Base-by-base conservation (phyloP, 2,329 filamentous ascomycete species). In the Hypoxylon sp. region DNA sequence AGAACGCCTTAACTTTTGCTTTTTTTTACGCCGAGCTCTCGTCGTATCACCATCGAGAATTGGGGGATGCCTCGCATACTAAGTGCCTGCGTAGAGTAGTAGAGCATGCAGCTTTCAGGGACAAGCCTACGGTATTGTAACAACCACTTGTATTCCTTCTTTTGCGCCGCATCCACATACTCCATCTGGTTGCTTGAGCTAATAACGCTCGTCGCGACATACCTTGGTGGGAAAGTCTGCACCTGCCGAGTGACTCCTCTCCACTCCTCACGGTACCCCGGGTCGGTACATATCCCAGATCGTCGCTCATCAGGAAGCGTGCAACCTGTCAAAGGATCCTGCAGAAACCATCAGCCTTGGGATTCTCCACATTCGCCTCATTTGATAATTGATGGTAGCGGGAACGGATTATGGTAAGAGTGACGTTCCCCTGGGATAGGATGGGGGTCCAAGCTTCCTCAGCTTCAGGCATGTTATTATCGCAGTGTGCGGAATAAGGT, bases 281-380 rank as follows among this genome's bases (percentile, higher is more conserved):
- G 34, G 11, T 32, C 30, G 37, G 45, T 41, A 52, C 50, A 39
- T 30, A 23, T 23, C 43, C 58, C 52, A 63, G 66, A 69, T 66
- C 65, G 50, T 43, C 55, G 58, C 50, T 51, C 30, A n/a, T 16
- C 47, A 37, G 37, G 37, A 19, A 34, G 52, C 46, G 39, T 45
- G 57, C 48, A 51, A 65, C 61, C 67, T 67, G 67, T 69, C 67
- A 69, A 65, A 65, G n/a, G n/a, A 65, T 67, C 64, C 16, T 55
- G 55, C 58, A 47, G 60, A 37, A n/a, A 12, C 53, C 32, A 61
- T 68, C 67, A 69, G 66, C 66, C 63, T 66, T 63, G 48, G 45
- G 50, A 14, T 43, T 62, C 67, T 63, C 67, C 67, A 65, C 65
- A 60, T 45, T 52, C 61, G 64, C 61, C 67, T 68, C 51, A 63